Evolutionary conservation across 306 rosid species (phyloP).

Genomic region (Vigna reflexopilosa): DNA sequence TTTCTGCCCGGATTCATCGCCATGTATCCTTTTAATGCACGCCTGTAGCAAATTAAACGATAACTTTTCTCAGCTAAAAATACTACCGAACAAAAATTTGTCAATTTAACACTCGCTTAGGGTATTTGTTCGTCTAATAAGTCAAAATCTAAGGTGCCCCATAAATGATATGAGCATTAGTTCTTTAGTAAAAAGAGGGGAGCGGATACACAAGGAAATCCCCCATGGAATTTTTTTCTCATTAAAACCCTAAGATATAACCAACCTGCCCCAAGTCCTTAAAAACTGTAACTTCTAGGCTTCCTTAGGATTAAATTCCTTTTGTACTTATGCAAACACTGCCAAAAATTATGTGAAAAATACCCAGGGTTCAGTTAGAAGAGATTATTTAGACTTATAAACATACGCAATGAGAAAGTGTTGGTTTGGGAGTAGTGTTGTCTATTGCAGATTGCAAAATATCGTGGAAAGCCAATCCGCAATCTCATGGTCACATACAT

Average conservation of each 20-base stretch:
- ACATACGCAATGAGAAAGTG: neutral
- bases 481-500: neutral
- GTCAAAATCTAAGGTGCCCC: conserved; percentile 13
- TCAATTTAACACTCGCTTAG: neutral
- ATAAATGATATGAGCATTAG: neutral
- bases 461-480: neutral
- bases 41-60: conserved; percentile 58
- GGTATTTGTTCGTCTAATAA: conserved; percentile 1
- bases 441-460: neutral
- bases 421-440: neutral
- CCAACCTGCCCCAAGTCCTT: neutral
- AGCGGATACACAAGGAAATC: neutral
- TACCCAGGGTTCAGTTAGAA: neutral
- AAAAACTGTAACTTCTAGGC: neutral
- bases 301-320: conserved; percentile 13
- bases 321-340: neutral
- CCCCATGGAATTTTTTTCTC: neutral
- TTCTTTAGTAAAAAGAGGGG: neutral
- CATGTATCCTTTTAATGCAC: conserved; percentile 83
- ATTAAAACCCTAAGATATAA: conserved; percentile 6
- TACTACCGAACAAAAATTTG: conserved; percentile 17
- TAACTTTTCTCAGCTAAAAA: conserved; percentile 31
- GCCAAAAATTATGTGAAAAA: neutral
- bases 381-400: neutral
- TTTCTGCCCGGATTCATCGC: conserved; percentile 84